phyloP scores from a whole-genome alignment of 2,329 filamentous ascomycete genomes.

The Akanthomyces dipterigenus region DNA sequence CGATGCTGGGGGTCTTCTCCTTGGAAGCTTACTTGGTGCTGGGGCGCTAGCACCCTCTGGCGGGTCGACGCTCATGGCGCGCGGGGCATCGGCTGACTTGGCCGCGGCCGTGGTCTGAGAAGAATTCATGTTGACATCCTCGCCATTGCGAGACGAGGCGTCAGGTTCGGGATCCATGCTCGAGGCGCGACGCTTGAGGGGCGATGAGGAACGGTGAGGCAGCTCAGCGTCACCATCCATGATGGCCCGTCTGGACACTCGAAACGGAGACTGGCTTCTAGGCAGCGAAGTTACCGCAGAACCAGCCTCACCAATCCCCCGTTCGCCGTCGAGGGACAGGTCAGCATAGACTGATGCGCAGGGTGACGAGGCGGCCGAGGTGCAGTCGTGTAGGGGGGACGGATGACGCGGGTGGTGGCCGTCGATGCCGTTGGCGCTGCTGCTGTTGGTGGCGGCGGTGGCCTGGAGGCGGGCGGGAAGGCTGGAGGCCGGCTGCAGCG shows the following conservation, averaged over 20 bases:
- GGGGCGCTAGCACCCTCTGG: constrained; percentile 19
- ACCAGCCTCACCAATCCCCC: constrained; percentile 40
- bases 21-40: constrained; percentile 21
- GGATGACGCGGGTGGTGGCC: constrained; percentile 22
- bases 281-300: constrained; percentile 28
- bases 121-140: constrained; percentile 40
- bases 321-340: constrained; percentile 50
- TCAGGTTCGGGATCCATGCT: constrained; percentile 50
- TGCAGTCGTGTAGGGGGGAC: constrained; percentile 38
- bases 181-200: constrained; percentile 56
- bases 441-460: constrained; percentile 17
- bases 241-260: constrained; percentile 43
- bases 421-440: background rate
- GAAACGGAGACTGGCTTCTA: constrained; percentile 47
- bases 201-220: constrained; percentile 56
- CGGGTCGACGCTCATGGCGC: constrained; percentile 36
- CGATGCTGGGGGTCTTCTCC: background rate
- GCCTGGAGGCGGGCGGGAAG: constrained; percentile 46
- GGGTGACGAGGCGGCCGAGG: constrained; percentile 52
- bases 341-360: constrained; percentile 49
- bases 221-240: constrained; percentile 52
- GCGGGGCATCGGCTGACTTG: constrained; percentile 18
- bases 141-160: constrained; percentile 33
- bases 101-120: constrained; percentile 21
- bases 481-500: constrained; percentile 38